Evolutionary conservation across 75 land plant species (phyloP).

Genomic region (Cupressus sempervirens): DNA sequence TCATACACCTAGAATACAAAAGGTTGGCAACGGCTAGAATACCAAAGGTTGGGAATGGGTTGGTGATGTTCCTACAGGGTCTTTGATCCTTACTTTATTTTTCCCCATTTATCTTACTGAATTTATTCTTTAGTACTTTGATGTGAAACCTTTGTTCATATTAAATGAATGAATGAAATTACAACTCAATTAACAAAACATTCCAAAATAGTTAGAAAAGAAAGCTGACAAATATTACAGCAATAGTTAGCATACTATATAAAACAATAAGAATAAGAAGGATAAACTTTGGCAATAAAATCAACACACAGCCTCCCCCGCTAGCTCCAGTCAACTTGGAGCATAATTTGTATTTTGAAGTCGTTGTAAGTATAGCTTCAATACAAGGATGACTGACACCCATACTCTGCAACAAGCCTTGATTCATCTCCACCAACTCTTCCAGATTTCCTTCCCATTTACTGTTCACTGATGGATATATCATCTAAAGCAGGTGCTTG

Average conservation of each 20-base stretch:
- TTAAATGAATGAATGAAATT: not conserved
- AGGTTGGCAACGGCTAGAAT: too few species aligned
- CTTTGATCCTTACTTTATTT: too few species aligned
- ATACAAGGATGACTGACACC: slow-evolving; percentile 91
- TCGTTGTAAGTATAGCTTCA: slow-evolving; percentile 68
- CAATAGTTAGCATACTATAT: not conserved
- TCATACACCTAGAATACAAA: too few species aligned
- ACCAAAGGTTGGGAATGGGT: too few species aligned
- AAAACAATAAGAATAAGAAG: slow-evolving; percentile 16
- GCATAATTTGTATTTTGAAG: slow-evolving; percentile 62
- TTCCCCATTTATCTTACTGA: too few species aligned
- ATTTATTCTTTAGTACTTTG: too few species aligned
- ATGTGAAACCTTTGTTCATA: too few species aligned
- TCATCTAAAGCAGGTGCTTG: slow-evolving; percentile 53
- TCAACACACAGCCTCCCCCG: slow-evolving; percentile 98
- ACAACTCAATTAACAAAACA: not conserved
- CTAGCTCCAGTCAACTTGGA: slow-evolving; percentile 98
- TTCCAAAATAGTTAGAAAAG: not conserved
- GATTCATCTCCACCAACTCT: slow-evolving; percentile 92
- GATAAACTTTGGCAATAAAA: slow-evolving; percentile 84
- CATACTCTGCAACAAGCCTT: slow-evolving; percentile 85
- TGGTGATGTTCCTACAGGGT: too few species aligned
- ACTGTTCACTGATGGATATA: slow-evolving; percentile 33
- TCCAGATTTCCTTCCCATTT: slow-evolving; percentile 65
- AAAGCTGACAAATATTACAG: not conserved